Evolutionary conservation across 2,329 filamentous ascomycete genomes (phyloP).

Genomic region (Fusarium mundagurra): DNA sequence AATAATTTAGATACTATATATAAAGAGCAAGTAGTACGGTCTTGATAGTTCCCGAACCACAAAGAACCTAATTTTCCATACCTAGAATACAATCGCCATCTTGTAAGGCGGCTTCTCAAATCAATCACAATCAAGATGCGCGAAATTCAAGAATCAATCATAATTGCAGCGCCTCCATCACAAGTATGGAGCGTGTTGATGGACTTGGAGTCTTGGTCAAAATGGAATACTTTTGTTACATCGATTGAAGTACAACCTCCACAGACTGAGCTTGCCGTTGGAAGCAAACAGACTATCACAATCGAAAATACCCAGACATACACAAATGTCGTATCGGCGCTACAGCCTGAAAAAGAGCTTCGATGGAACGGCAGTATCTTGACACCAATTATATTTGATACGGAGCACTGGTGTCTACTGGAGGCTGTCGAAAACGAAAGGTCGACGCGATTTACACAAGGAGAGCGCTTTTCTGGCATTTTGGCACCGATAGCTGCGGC

Average conservation of each 20-base stretch:
- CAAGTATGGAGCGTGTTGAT: not conserved
- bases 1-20: not conserved
- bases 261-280: not conserved
- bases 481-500: not conserved
- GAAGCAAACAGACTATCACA: conserved; percentile 9
- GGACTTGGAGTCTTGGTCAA: not conserved
- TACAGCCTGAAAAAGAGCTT: not conserved
- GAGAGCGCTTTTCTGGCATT: conserved; percentile 1
- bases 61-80: too few relatives aligned
- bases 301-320: not conserved
- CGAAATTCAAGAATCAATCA: conserved; percentile 6
- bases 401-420: conserved; percentile 5
- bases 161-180: not conserved
- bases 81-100: not conserved
- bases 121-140: not conserved
- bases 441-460: not conserved
- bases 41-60: too few relatives aligned
- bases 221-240: conserved; percentile 16
- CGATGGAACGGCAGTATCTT: conserved; percentile 6
- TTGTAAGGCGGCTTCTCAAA: rapidly evolving
- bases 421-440: rapidly evolving
- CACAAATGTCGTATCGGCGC: not conserved
- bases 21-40: not conserved
- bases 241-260: not conserved
- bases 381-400: not conserved